Evolutionary conservation across 2,329 filamentous ascomycete genomes (phyloP).

Genomic region (Cytospora mali): DNA sequence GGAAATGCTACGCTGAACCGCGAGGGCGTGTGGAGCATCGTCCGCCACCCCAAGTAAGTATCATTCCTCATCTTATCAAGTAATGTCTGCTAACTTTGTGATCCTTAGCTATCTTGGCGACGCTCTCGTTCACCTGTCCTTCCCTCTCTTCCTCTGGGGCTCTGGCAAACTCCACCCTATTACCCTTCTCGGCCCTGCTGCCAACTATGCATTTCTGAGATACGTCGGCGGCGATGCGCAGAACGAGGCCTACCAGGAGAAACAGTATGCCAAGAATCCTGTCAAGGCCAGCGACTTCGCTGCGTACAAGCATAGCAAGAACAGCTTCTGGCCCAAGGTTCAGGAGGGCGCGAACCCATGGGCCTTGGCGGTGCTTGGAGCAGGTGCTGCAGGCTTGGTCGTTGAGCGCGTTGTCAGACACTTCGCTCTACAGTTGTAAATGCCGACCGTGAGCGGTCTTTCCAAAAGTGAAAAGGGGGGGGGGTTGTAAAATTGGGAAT

Average conservation of each 20-base stretch:
- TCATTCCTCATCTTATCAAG: too few relatives aligned
- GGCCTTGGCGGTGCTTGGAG: slow-evolving; percentile 55
- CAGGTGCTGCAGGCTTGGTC: slow-evolving; percentile 51
- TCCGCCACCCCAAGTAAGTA: slow-evolving; percentile 63
- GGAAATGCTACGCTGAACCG: slow-evolving; percentile 46
- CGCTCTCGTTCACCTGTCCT: slow-evolving; percentile 59
- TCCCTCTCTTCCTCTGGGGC: slow-evolving; percentile 59
- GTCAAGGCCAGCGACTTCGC: slow-evolving; percentile 56
- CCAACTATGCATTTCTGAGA: slow-evolving; percentile 62
- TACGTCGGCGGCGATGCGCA: slow-evolving; percentile 58
- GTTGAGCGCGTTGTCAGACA: slow-evolving; percentile 41
- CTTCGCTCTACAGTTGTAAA: slow-evolving; percentile 15
- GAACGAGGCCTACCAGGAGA: slow-evolving; percentile 56
- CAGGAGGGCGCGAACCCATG: slow-evolving; percentile 57
- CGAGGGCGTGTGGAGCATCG: slow-evolving; percentile 64
- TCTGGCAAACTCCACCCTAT: slow-evolving; percentile 57
- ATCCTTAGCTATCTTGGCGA: slow-evolving; percentile 60
- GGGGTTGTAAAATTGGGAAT: background rate
- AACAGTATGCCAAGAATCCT: slow-evolving; percentile 53
- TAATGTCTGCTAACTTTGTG: background rate
- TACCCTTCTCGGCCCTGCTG: slow-evolving; percentile 56
- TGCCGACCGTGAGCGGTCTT: background rate
- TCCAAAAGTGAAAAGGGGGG: too few relatives aligned
- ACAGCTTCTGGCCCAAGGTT: slow-evolving; percentile 60
- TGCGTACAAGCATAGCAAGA: slow-evolving; percentile 55